Percentiles rank a stretch among this genome's conserved stretches.
Evolutionary conservation across 169 alveolate species (phyloP).

Genomic region (Besnoitia besnoiti): DNA sequence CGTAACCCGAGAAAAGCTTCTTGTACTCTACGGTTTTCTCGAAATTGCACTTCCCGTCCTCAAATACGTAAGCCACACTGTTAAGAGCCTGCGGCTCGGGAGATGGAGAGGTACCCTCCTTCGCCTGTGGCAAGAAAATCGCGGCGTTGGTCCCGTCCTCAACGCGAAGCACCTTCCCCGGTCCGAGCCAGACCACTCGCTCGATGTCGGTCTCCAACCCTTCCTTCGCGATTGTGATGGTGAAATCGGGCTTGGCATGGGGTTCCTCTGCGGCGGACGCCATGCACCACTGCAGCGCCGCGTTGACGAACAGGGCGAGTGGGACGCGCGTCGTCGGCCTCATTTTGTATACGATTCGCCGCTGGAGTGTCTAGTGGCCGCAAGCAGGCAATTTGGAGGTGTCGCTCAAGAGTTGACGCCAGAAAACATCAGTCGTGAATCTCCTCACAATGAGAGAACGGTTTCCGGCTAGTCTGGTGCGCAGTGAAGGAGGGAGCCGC

Average conservation of each 20-base stretch:
- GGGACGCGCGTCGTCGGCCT: neutral
- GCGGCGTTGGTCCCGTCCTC: neutral
- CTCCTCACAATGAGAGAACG: too few relatives aligned
- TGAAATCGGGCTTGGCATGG: neutral
- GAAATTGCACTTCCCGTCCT: slow-evolving; percentile 13
- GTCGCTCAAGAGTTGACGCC: too few relatives aligned
- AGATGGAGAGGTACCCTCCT: neutral
- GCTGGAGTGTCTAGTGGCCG: too few relatives aligned
- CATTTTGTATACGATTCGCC: too few relatives aligned
- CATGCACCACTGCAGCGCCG: neutral
- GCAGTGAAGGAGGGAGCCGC: too few relatives aligned
- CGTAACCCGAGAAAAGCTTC: neutral
- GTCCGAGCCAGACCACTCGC: neutral
- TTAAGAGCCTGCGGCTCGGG: neutral
- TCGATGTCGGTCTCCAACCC: neutral
- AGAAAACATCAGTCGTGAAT: too few relatives aligned
- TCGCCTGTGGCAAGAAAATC: neutral
- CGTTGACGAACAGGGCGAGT: neutral
- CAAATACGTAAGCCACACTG: neutral
- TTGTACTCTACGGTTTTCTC: neutral
- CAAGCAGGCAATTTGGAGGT: too few relatives aligned
- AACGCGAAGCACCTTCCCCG: neutral
- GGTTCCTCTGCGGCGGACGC: neutral
- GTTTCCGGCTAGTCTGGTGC: too few relatives aligned
- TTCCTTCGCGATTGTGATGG: neutral